A percentile compares a stretch with the other conserved stretches of the same genome.
Conservation (phyloP, 179 eudicot genomes). For the Pouteria campechiana region DNA sequence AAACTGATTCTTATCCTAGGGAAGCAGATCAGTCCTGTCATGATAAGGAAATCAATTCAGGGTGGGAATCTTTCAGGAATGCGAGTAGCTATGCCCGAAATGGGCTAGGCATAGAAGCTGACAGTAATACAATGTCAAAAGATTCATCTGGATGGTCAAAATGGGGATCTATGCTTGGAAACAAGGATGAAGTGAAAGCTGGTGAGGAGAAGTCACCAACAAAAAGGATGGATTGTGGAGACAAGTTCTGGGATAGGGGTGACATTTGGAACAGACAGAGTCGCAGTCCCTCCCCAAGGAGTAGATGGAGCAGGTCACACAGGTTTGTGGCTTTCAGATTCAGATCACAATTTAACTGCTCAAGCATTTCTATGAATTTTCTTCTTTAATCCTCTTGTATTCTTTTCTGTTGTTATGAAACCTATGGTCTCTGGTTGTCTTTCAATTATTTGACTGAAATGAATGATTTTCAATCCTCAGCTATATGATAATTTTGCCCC, state of each 20-base stretch:
- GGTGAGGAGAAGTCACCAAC: conserved; percentile 1
- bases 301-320: conserved; percentile 10
- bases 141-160: conserved; percentile 12
- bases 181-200: conserved; percentile 4
- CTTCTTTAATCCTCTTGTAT: neutral
- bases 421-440: neutral
- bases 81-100: conserved; percentile 8
- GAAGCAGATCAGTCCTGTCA: no score
- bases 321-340: conserved; percentile 21
- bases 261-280: conserved; percentile 12
- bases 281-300: conserved; percentile 12
- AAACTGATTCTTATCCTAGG: no score
- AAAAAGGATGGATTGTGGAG: conserved; percentile 7
- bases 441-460: neutral
- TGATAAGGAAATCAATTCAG: conserved; percentile 13
- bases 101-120: conserved; percentile 7
- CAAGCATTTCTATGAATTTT: neutral
- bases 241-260: conserved; percentile 8
- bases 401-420: neutral
- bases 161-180: conserved; percentile 11
- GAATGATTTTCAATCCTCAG: neutral
- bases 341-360: no score
- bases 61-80: no score
- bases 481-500: neutral
- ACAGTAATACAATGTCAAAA: conserved; percentile 10